Percentiles rank a stretch among this genome's conserved stretches.
These are phyloP conservation scores for Komagataella pastoris DNA, from an alignment of 805 yeast genomes.

Conservation along the genomic window DNA sequence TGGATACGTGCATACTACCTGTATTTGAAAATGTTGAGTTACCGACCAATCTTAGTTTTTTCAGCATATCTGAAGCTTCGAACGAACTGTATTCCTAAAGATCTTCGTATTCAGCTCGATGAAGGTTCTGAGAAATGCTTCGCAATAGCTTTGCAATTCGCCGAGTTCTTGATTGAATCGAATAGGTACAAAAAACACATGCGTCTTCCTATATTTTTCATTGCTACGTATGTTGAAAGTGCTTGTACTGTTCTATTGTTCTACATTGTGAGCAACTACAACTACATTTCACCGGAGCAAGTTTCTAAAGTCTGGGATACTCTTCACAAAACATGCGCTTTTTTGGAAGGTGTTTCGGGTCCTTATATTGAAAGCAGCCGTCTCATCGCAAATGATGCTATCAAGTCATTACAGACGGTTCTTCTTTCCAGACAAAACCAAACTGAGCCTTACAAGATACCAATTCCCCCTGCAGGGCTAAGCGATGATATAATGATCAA, in stretches of 20 bases:
- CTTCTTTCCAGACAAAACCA: conserved; percentile 2
- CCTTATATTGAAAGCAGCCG: conserved; percentile 9
- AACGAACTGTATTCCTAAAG: conserved; percentile 4
- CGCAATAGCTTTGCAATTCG: conserved; percentile 8
- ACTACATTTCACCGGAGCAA: conserved; percentile 6
- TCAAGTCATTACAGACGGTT: conserved; percentile 7
- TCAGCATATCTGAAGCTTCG: conserved; percentile 10
- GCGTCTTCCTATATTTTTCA: conserved; percentile 11
- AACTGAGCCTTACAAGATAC: background rate
- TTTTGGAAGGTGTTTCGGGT: conserved; percentile 10
- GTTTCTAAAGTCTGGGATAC: conserved; percentile 9
- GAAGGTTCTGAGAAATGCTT: conserved; percentile 9
- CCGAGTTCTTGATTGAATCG: conserved; percentile 8
- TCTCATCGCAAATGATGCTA: conserved; percentile 10
- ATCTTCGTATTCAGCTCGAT: conserved; percentile 3
- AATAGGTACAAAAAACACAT: conserved; percentile 7
- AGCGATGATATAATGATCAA: background rate
- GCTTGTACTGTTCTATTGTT: conserved; percentile 10
- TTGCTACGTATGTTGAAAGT: conserved; percentile 11
- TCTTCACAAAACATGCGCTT: conserved; percentile 9
- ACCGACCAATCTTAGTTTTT: conserved; percentile 12
- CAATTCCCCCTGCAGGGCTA: background rate
- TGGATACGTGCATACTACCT: conserved; percentile 14
- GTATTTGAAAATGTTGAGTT: conserved; percentile 11
- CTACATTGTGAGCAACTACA: conserved; percentile 7